These are phyloP conservation scores for Galium porrigens DNA, from an alignment of 305 asterid species.

Conservation along the genomic window DNA sequence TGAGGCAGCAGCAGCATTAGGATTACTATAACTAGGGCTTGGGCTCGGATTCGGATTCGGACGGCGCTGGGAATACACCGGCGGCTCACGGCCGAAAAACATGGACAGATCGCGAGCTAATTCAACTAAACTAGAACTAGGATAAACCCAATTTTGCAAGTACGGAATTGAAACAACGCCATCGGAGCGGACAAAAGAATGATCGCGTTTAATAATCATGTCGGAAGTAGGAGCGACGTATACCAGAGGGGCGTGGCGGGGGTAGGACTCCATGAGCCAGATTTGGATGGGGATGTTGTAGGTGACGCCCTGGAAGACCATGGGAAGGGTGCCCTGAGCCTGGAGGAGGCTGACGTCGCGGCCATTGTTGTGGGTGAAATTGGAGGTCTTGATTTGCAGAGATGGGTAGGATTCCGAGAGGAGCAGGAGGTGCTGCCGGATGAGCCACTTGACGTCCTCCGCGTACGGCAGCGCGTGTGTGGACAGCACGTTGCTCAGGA, in stretches of 20 bases:
- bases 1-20: neutral
- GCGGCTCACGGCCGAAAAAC: constrained; percentile 73
- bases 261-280: constrained; percentile 89
- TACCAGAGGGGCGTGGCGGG: constrained; percentile 73
- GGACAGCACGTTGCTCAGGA: constrained; percentile 70
- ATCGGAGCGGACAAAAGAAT: constrained; percentile 66
- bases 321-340: constrained; percentile 78
- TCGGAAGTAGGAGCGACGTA: constrained; percentile 80
- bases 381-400: constrained; percentile 61
- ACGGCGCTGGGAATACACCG: constrained; percentile 59
- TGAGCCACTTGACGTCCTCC: constrained; percentile 67
- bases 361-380: constrained; percentile 92
- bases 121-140: constrained; percentile 67
- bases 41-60: constrained; percentile 35
- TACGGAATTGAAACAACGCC: constrained; percentile 72
- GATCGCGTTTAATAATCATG: constrained; percentile 74
- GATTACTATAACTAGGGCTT: constrained; percentile 12
- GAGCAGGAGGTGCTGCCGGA: constrained; percentile 61
- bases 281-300: constrained; percentile 77
- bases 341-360: constrained; percentile 71
- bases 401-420: constrained; percentile 58
- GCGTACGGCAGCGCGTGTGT: constrained; percentile 63
- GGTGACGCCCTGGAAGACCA: constrained; percentile 48
- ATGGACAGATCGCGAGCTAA: constrained; percentile 48
- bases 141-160: constrained; percentile 68